These are phyloP conservation scores for Talaromyces sp. DNA, from an alignment of 2,329 filamentous ascomycete genomes.

Conservation along the genomic window DNA sequence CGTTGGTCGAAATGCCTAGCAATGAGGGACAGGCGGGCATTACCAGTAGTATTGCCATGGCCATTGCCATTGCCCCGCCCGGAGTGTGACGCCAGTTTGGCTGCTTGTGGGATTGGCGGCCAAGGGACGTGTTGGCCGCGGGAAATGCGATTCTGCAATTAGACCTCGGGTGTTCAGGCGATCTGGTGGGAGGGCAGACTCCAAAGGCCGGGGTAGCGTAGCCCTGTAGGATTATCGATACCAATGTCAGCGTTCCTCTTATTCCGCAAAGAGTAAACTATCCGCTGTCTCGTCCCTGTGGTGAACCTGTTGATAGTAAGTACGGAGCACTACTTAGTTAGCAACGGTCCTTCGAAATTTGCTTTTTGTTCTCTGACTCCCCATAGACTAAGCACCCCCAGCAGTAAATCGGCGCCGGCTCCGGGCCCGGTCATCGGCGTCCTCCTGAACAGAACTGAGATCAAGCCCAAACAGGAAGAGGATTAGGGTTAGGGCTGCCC, in stretches of 20 bases:
- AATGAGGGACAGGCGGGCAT: conserved; percentile 56
- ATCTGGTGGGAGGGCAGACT: background rate
- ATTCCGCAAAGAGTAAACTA: background rate
- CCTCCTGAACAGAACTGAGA: background rate
- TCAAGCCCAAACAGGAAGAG: background rate
- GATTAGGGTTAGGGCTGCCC: conserved; percentile 4
- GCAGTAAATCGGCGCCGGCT: conserved; percentile 3
- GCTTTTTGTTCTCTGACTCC: background rate
- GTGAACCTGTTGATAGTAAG: background rate
- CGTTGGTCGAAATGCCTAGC: conserved; percentile 59
- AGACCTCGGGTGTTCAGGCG: conserved; percentile 2
- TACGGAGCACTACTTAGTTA: background rate
- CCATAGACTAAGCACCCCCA: background rate
- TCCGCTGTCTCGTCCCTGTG: background rate
- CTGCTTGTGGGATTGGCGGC: conserved; percentile 17
- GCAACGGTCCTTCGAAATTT: background rate
- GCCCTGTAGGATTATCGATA: background rate
- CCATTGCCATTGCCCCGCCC: conserved; percentile 23
- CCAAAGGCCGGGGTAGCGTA: background rate
- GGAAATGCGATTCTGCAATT: conserved; percentile 1
- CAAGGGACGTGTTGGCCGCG: conserved; percentile 15
- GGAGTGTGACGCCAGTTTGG: conserved; percentile 20
- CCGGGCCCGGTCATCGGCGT: conserved; percentile 11
- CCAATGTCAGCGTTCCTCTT: background rate
- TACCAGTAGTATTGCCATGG: background rate